These are phyloP conservation scores for Starmerella floris DNA, from an alignment of 805 yeast genomes.

Conservation along the genomic window DNA sequence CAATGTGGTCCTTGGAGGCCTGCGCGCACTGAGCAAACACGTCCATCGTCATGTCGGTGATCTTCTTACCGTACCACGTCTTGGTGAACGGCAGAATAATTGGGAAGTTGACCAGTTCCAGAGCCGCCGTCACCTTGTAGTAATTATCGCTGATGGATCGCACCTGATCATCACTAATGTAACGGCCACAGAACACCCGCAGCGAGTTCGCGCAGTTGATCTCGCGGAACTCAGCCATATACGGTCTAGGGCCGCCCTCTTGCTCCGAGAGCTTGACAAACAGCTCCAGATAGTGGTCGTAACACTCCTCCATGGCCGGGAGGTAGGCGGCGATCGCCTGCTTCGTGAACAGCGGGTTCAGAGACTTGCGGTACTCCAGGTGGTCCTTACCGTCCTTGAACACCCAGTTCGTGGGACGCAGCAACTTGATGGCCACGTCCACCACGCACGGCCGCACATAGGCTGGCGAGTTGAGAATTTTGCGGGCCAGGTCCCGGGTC, in stretches of 20 bases:
- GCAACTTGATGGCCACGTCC: slow-evolving; percentile 86
- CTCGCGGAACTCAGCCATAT: slow-evolving; percentile 91
- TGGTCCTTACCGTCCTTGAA: slow-evolving; percentile 94
- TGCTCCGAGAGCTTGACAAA: slow-evolving; percentile 48
- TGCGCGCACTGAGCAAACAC: slow-evolving; percentile 81
- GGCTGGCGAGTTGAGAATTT: slow-evolving; percentile 68
- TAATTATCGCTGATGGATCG: slow-evolving; percentile 83
- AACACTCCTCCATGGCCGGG: slow-evolving; percentile 70
- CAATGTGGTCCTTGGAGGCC: slow-evolving; percentile 69
- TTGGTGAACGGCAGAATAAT: slow-evolving; percentile 90
- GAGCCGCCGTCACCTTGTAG: slow-evolving; percentile 83
- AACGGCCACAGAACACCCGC: slow-evolving; percentile 90
- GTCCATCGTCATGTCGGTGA: slow-evolving; percentile 89
- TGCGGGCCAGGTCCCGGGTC: slow-evolving; percentile 74
- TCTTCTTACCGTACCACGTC: slow-evolving; percentile 92
- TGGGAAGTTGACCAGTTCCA: slow-evolving; percentile 95
- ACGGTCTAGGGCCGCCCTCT: slow-evolving; percentile 45
- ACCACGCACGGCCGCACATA: slow-evolving; percentile 96
- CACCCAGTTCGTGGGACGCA: slow-evolving; percentile 96
- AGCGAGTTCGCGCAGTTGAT: slow-evolving; percentile 87
- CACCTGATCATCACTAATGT: slow-evolving; percentile 84
- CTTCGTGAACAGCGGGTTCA: slow-evolving; percentile 79
- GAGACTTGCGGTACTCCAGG: slow-evolving; percentile 77
- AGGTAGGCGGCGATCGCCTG: slow-evolving; percentile 71
- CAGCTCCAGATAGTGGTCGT: slow-evolving; percentile 64